Conservation (phyloP, 2,329 filamentous ascomycete species). For the Pseudocercospora cruenta region DNA sequence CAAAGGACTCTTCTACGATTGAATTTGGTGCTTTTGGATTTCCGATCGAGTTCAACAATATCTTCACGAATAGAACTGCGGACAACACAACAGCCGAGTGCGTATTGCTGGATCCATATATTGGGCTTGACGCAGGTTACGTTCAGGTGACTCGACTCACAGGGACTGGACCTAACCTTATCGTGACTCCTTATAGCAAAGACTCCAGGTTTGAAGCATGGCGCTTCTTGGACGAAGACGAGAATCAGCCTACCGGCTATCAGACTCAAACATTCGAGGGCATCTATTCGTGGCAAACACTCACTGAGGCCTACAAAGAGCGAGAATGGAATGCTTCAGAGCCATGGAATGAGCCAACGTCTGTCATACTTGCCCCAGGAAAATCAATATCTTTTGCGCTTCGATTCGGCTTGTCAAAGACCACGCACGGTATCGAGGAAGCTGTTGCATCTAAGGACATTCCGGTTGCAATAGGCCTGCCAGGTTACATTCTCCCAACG, state of each 20-base stretch:
- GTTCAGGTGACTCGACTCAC: slow-evolving; percentile 57
- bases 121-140: slow-evolving; percentile 63
- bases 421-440: slow-evolving; percentile 54
- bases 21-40: slow-evolving; percentile 63
- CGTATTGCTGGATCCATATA: slow-evolving; percentile 62
- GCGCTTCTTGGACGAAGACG: slow-evolving; percentile 53
- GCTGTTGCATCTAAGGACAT: slow-evolving; percentile 49
- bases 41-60: slow-evolving; percentile 65
- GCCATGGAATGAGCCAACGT: slow-evolving; percentile 62
- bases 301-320: slow-evolving; percentile 59
- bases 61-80: slow-evolving; percentile 58
- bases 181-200: slow-evolving; percentile 58
- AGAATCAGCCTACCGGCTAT: slow-evolving; percentile 40
- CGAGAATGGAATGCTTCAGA: slow-evolving; percentile 56
- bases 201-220: slow-evolving; percentile 59
- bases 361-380: slow-evolving; percentile 50
- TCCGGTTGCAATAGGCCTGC: slow-evolving; percentile 57
- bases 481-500: slow-evolving; percentile 58
- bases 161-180: slow-evolving; percentile 57
- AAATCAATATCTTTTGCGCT: slow-evolving; percentile 55
- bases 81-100: slow-evolving; percentile 56
- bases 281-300: slow-evolving; percentile 63
- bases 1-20: slow-evolving; percentile 45
- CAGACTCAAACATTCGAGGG: slow-evolving; percentile 62
- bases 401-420: slow-evolving; percentile 53